Conservation (phyloP, 2,329 filamentous ascomycete species). For the Truncatella angustata region DNA sequence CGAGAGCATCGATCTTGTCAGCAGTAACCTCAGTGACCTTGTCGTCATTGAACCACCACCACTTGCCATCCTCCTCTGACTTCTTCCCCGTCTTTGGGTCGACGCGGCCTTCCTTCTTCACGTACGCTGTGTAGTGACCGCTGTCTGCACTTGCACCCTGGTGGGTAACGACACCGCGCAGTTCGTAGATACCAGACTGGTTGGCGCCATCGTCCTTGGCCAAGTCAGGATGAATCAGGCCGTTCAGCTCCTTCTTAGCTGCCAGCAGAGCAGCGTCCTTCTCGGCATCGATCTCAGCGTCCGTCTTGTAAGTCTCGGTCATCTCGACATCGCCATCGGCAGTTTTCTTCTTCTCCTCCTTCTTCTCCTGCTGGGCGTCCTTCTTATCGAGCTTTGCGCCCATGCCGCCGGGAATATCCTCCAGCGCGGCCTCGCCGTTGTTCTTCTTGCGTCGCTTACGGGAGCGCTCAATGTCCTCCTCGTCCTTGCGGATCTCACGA, state of each 20-base stretch:
- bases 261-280: slow-evolving; percentile 69
- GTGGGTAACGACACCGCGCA: slow-evolving; percentile 91
- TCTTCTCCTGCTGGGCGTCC: slow-evolving; percentile 34
- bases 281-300: slow-evolving; percentile 89
- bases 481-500: slow-evolving; percentile 90
- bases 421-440: slow-evolving; percentile 43
- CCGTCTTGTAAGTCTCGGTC: slow-evolving; percentile 80
- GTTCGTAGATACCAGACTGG: slow-evolving; percentile 91
- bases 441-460: slow-evolving; percentile 84
- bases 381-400: slow-evolving; percentile 51
- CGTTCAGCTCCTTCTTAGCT: slow-evolving; percentile 85
- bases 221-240: slow-evolving; percentile 72
- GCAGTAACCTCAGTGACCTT: slow-evolving; percentile 88
- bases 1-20: slow-evolving; percentile 86
- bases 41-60: slow-evolving; percentile 99
- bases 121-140: slow-evolving; percentile 95
- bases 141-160: slow-evolving; percentile 96
- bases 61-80: slow-evolving; percentile 83
- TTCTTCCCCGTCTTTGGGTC: slow-evolving; percentile 76
- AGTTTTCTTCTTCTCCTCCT: slow-evolving; percentile 34
- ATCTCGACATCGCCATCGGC: slow-evolving; percentile 72
- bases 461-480: slow-evolving; percentile 86
- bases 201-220: slow-evolving; percentile 79
- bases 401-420: slow-evolving; percentile 46
- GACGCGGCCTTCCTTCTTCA: slow-evolving; percentile 80